Base-by-base conservation (phyloP, 163 green algal species). In the Chlamydomonas reinhardtii region DNA sequence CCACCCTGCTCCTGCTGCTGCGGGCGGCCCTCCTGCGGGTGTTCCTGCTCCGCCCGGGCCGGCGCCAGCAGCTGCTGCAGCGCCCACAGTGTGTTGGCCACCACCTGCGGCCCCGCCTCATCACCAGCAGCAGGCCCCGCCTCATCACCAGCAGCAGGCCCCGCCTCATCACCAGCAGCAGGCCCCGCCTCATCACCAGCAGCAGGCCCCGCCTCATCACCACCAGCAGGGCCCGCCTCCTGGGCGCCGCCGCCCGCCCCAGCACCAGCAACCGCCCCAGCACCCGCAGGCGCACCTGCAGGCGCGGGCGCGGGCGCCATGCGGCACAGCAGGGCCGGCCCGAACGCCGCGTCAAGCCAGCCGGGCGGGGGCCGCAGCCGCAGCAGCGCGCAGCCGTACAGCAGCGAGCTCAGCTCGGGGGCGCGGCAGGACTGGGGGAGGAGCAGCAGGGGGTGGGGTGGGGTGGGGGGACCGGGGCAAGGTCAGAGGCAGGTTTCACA, bases 371-470 rank as follows among this genome's bases (percentile, higher is more conserved):
- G 76, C 29, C 19, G 12, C 32, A 75, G 64, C 39, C 39, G 64
- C 62, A 84, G 65, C 64, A 75, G 61, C 15, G 59, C 76, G 39
- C 5, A 27, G 64, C 76, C 76, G 76, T 84, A 84, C 62, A 84
- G 64, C 64, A 74, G 64, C 11, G 39, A 54, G 39, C 64, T 74
- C 4, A 84, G 76, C 76, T 84, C 76, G 64, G 74, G 76, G 39
- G 39, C 64, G 32, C 39, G 65, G 37, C 76, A 84, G 62, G 11
- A 27, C 76, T 84, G 65, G 0, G 37, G 1, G 11, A 19, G 74
- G 59, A 14, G 74, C 4, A 22, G 37, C 17, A 59, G 69, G 34
- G 34, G 34, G 3, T 12, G 34, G 32, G 66, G 66, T 31, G 66
- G 65, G 65, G 29, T 4, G 25, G 2, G 65, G 3, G 8, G 14